Evolutionary conservation across 106 monocot species (phyloP).

Genomic region (Acanthochlamys bracteata): DNA sequence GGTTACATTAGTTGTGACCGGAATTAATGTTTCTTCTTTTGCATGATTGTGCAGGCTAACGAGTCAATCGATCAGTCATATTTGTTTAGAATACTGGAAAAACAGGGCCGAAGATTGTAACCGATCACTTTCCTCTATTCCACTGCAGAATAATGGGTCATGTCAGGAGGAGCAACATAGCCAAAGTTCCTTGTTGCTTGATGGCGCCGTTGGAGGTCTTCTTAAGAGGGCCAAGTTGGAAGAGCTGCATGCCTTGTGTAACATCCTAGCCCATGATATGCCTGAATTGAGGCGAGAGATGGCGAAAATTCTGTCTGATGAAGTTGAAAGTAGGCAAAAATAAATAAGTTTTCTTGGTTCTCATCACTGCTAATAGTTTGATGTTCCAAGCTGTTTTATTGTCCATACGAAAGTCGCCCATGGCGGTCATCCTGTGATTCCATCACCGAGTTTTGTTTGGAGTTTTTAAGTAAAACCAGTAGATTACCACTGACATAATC

Average conservation of each 20-base stretch:
- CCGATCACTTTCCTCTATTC: not conserved
- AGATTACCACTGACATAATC: too few species aligned
- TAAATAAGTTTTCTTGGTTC: not conserved
- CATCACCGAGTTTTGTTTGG: too few species aligned
- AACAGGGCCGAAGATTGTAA: conserved; percentile 4
- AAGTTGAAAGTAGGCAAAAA: conserved; percentile 14
- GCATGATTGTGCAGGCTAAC: conserved; percentile 27
- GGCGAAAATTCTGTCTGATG: conserved; percentile 20
- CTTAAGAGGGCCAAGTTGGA: conserved; percentile 35
- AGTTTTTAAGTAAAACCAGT: too few species aligned
- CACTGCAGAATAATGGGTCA: not conserved
- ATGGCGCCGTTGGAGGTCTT: conserved; percentile 16
- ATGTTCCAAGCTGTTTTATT: too few species aligned
- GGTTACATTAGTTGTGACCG: not conserved
- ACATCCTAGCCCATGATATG: conserved; percentile 18
- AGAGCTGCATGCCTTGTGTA: conserved; percentile 30
- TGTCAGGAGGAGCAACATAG: not conserved
- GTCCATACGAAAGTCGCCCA: too few species aligned
- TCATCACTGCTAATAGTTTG: too few species aligned
- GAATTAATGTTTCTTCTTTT: not conserved
- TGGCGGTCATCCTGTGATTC: too few species aligned
- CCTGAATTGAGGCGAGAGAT: conserved; percentile 10
- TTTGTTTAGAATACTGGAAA: conserved; percentile 49
- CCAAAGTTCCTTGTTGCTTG: not conserved
- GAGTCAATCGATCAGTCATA: conserved; percentile 39